These are phyloP conservation scores for Coemansia sp. DNA, from an alignment of 192 early-diverging fungal species.

Conservation along the genomic window DNA sequence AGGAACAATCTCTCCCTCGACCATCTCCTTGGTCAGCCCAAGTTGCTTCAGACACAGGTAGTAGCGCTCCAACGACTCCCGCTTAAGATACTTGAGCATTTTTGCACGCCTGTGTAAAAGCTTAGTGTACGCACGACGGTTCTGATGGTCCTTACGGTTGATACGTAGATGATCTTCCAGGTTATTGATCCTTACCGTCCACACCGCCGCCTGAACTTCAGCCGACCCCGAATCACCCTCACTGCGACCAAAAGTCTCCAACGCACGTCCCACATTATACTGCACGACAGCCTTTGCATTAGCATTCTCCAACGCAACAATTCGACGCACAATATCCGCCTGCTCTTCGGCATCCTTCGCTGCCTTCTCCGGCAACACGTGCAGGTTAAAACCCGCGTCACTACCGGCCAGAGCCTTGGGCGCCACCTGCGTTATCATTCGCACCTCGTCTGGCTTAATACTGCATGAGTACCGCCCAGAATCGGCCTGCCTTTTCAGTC, in stretches of 20 bases:
- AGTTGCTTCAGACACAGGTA: conserved; percentile 67
- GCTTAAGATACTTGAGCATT: conserved; percentile 88
- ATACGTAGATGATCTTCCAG: conserved; percentile 76
- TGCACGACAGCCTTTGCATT: conserved; percentile 71
- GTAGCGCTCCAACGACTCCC: conserved; percentile 66
- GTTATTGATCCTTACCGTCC: conserved; percentile 87
- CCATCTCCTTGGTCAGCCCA: conserved; percentile 64
- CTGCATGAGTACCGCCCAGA: conserved; percentile 33
- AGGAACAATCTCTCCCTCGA: conserved; percentile 59
- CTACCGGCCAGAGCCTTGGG: conserved; percentile 30
- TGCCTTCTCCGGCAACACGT: conserved; percentile 16
- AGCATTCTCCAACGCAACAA: conserved; percentile 81
- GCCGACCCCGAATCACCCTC: conserved; percentile 87
- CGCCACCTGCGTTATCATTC: conserved; percentile 36
- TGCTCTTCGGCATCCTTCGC: conserved; percentile 28
- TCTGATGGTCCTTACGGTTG: conserved; percentile 87
- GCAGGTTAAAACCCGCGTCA: conserved; percentile 9
- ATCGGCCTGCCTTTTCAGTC: conserved; percentile 31
- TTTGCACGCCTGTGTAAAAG: conserved; percentile 79
- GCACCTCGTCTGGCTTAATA: conserved; percentile 24
- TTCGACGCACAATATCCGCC: conserved; percentile 66
- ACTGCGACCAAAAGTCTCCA: conserved; percentile 75
- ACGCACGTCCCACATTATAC: conserved; percentile 71
- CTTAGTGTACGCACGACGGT: conserved; percentile 78
- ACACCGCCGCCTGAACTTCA: conserved; percentile 93